phyloP scores from a whole-genome alignment of 345 rosid species.

The Eucalyptus cladocalyx region DNA sequence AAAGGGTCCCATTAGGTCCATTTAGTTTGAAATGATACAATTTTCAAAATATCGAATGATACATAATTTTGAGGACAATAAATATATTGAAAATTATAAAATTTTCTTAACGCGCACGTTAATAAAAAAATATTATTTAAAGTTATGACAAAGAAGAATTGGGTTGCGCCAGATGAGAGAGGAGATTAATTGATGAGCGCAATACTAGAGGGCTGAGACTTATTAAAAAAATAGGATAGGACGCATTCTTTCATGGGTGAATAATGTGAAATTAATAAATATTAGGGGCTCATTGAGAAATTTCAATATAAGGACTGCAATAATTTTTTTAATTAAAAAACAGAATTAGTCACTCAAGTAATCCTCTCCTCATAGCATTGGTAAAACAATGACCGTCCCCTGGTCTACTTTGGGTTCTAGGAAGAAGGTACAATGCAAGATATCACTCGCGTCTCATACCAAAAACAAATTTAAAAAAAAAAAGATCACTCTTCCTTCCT shows the following conservation, averaged over 20 bases:
- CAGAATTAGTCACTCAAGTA: fast-evolving
- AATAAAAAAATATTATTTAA: not conserved
- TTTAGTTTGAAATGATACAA: not conserved
- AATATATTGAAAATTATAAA: not conserved
- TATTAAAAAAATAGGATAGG: fast-evolving
- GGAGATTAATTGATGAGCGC: not conserved
- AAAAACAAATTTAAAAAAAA: fast-evolving
- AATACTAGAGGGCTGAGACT: not conserved
- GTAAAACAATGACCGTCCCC: not conserved
- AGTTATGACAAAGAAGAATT: not conserved
- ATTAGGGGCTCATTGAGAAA: fast-evolving
- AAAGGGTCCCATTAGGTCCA: not conserved
- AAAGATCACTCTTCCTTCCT: not conserved
- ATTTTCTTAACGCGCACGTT: not conserved
- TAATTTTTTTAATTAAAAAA: not conserved
- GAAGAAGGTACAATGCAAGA: not conserved
- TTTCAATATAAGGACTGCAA: not conserved
- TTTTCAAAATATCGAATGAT: not conserved
- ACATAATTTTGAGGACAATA: not conserved
- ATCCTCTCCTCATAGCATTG: not conserved
- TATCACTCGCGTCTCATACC: not conserved
- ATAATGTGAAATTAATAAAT: not conserved
- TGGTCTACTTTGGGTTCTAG: not conserved
- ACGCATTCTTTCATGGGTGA: not conserved
- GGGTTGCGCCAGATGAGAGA: not conserved